Evolutionary conservation across 306 rosid genomes (phyloP), one percentile per base, ranked within the genome.

Genomic region (Rosa multiflora): DNA sequence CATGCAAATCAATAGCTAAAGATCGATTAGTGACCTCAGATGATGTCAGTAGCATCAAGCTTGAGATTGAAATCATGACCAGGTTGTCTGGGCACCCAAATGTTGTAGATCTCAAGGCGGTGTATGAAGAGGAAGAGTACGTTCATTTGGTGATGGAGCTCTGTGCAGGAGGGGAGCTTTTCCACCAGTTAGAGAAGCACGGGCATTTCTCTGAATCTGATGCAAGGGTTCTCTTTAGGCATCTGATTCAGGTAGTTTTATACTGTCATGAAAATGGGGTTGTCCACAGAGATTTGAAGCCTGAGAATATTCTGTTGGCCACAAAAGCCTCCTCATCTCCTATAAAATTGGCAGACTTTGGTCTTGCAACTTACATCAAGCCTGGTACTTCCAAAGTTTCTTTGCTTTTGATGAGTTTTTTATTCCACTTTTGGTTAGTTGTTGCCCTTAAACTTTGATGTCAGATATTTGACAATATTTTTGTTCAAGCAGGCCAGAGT

Each of bases 121-220:
- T 89, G 79, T 91, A 90, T 74, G 97, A 93, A 83, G 97, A 91
- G 82, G 94, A 91, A 75, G 82, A 81, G 78, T 88, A 85, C 55
- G 97, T 93, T 79, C 97, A 93, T 82, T 84, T 93, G 89, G 92
- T 91, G 82, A 93, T 93, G 97, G 97, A 93, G 85, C 97, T 93
- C 85, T 93, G 97, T 79, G 97, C 97, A 15, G 97, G 97, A 72
- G 96, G 97, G 49, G 97, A 93, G 84, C 86, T 93, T 69, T 91
- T 93, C 85, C 96, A 91, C 82, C 84, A 85, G 67, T 80, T 93
- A 67, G 94, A 93, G 87, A 88, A 93, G 87, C 85, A 89, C 3
- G 97, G 96, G 8, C 77, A 88, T 69, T 91, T 93, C 87, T 86
- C 88, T 0, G 93, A 93, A 82, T 82, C 88, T 1, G 94, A 90